Base-by-base conservation (phyloP, 228 moss, liverwort and hornwort genomes). In the Sphagnum fallax region DNA sequence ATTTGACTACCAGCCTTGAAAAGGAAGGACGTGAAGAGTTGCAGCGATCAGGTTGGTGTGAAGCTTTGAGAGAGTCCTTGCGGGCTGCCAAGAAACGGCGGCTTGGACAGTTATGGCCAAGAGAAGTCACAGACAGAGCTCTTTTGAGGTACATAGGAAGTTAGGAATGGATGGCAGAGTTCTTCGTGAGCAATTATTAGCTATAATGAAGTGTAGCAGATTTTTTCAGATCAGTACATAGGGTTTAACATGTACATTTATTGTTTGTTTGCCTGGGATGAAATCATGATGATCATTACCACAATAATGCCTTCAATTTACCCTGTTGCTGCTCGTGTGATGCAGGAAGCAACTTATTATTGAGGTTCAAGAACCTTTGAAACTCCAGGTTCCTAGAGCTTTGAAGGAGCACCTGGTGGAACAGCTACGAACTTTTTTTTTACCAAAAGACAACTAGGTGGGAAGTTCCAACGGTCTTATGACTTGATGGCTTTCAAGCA, bases 391-490 rank as follows among this genome's bases (percentile, higher is more conserved):
- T 67, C 89, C 91, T 59, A 87, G 76, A 78, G 83, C 72, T 69
- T 77, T 87, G 74, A 92, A 92, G 76, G 87, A 92, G 78, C 87
- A 74, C 67, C 77, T 92, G 66, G 89, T 89, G 77, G 91, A 78
- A 9, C 84, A 91, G 66, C 75, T 91, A 18, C 80, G 79, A 60
- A 75, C 82, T 65, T 87, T 81, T 79, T 87, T 91, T 76, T 76
- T 78, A 82, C 80, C 84, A 49, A 84, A 87, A 82, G 81, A 82
- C 74, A 74, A 77, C 80, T 92, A 89, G 84, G 74, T 81, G 32
- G 32, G 32, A 32, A 32, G 32, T 32, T 32, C 32, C 32, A 32
- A 32, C 32, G 32, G 32, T 32, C 32, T 32, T 32, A 32, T 32
- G 32, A 32, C 32, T 32, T 32, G 32, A 32, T 32, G 32, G 32